A percentile compares a stretch with the other conserved stretches of the same genome.
Evolutionary conservation across 2,329 filamentous ascomycete genomes (phyloP).

Genomic region (Sclerotinia subarctica): DNA sequence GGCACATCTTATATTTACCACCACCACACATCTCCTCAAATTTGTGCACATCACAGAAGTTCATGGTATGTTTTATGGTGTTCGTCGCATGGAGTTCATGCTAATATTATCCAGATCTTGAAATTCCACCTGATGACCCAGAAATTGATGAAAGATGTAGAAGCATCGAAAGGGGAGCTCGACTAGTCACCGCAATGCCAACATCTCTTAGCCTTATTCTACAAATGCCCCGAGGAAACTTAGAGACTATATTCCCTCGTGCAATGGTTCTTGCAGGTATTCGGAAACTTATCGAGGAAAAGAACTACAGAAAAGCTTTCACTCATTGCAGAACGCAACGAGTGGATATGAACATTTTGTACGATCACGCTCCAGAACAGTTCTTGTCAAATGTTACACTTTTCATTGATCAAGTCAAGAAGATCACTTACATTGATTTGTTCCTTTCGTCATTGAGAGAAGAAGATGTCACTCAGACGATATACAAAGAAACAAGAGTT

Average conservation of each 20-base stretch:
- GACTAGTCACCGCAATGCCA: constrained; percentile 84
- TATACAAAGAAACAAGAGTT: constrained; percentile 84
- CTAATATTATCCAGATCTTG: constrained; percentile 57
- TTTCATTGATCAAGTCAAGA: constrained; percentile 82
- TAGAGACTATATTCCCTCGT: constrained; percentile 91
- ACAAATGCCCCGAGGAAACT: constrained; percentile 93
- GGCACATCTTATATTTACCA: constrained; percentile 86
- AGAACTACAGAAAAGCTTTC: constrained; percentile 82
- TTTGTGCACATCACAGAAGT: constrained; percentile 75
- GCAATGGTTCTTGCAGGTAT: constrained; percentile 92
- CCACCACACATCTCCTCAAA: constrained; percentile 87
- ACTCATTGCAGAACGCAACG: constrained; percentile 85
- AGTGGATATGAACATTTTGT: constrained; percentile 96
- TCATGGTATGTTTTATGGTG: constrained; percentile 51
- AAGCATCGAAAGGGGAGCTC: constrained; percentile 84
- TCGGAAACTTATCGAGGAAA: constrained; percentile 71
- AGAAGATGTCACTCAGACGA: constrained; percentile 88
- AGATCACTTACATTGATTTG: constrained; percentile 78
- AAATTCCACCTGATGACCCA: constrained; percentile 82
- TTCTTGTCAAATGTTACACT: constrained; percentile 73
- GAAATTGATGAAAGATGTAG: constrained; percentile 90
- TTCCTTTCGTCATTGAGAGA: constrained; percentile 85
- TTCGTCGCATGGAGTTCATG: background rate
- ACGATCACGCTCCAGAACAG: constrained; percentile 84
- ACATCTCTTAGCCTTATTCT: constrained; percentile 81